A percentile compares a stretch with the other conserved stretches of the same genome.
Conservation (phyloP, 495 filamentous ascomycete genomes). For the Choiromyces venosus region DNA sequence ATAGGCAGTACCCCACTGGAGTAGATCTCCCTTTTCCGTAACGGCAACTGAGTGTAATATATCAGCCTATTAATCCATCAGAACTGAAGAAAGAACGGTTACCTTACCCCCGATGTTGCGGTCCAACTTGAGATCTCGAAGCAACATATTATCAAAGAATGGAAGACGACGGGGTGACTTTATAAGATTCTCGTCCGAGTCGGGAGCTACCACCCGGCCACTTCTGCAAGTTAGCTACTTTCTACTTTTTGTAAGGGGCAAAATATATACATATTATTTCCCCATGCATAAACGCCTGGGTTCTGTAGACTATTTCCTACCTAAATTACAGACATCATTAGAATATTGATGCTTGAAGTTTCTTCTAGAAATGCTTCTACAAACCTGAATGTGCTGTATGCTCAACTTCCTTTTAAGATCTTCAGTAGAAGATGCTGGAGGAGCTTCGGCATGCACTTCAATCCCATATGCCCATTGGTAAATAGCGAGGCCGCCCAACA, state of each 20-base stretch:
- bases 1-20: constrained; percentile 86
- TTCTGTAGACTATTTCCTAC: constrained; percentile 68
- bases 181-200: constrained; percentile 66
- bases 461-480: constrained; percentile 22
- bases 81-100: background rate
- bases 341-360: background rate
- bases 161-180: constrained; percentile 72
- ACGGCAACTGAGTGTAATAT: constrained; percentile 55
- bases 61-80: constrained; percentile 3
- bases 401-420: constrained; percentile 51
- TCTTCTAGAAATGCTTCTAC: background rate
- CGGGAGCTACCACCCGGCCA: constrained; percentile 78
- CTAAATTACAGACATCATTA: constrained; percentile 70
- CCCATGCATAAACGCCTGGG: constrained; percentile 90
- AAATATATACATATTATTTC: constrained; percentile 56
- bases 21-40: constrained; percentile 76
- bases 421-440: constrained; percentile 45
- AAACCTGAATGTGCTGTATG: constrained; percentile 61
- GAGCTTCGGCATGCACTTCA: constrained; percentile 49
- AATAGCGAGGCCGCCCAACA: constrained; percentile 34
- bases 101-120: constrained; percentile 63
- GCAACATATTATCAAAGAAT: constrained; percentile 77
- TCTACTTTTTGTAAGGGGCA: background rate
- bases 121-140: constrained; percentile 83
- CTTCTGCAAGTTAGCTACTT: constrained; percentile 31